Conservation (phyloP, 192 early-diverging fungal species). For the Backusella psychrophila region DNA sequence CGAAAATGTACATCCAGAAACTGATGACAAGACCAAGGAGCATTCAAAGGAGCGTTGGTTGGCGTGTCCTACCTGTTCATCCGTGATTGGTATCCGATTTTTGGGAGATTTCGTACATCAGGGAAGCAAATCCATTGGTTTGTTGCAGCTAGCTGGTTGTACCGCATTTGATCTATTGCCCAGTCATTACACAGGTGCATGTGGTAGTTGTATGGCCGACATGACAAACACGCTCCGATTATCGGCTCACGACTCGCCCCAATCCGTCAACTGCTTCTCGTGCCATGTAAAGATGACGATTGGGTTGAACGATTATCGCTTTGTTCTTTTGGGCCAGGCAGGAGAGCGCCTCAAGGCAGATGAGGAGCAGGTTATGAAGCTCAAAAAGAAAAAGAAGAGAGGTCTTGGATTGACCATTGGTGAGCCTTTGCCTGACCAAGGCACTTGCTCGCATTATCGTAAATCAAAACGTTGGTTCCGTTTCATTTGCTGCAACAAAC, state of each 20-base stretch:
- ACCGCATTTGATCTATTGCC: conserved; percentile 72
- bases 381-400: conserved; percentile 51
- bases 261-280: conserved; percentile 35
- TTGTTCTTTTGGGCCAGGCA: conserved; percentile 42
- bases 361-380: conserved; percentile 22
- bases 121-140: conserved; percentile 58
- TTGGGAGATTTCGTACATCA: conserved; percentile 46
- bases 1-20: not conserved
- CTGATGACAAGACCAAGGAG: not conserved
- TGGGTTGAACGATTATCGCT: conserved; percentile 53
- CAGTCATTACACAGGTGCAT: conserved; percentile 65
- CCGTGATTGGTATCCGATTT: conserved; percentile 26
- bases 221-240: conserved; percentile 43
- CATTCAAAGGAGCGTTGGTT: conserved; percentile 26
- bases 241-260: conserved; percentile 40
- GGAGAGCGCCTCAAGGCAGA: conserved; percentile 21
- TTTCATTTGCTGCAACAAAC: conserved; percentile 87
- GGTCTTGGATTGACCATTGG: conserved; percentile 51
- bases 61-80: conserved; percentile 26
- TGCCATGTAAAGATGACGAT: conserved; percentile 49
- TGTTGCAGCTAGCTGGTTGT: conserved; percentile 71
- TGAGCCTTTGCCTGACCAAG: conserved; percentile 71
- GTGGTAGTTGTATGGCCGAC: conserved; percentile 61
- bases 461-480: conserved; percentile 84
- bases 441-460: conserved; percentile 82